Percentiles rank a stretch among this genome's conserved stretches.
These are phyloP conservation scores for Fusarium sp. DNA, from an alignment of 2,329 filamentous ascomycete species.

Conservation along the genomic window DNA sequence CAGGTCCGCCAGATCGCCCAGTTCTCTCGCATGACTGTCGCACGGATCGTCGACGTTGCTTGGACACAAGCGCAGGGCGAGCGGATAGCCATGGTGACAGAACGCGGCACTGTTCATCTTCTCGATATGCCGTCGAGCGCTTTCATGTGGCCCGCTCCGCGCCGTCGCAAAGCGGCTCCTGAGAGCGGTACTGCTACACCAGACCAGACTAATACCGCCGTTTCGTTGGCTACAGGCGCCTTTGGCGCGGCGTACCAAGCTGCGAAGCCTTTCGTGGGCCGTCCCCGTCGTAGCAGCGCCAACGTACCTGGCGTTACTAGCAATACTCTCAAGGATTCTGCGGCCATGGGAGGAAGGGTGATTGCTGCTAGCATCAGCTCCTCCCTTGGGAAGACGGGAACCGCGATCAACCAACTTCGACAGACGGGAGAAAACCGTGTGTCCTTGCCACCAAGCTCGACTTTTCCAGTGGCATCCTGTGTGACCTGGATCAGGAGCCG, in stretches of 20 bases:
- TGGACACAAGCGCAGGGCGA: slow-evolving; percentile 89
- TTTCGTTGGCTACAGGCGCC: slow-evolving; percentile 78
- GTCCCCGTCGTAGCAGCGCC: slow-evolving; percentile 65
- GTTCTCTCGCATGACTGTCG: slow-evolving; percentile 91
- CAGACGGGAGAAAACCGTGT: slow-evolving; percentile 82
- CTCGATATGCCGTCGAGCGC: slow-evolving; percentile 86
- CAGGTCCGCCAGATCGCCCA: slow-evolving; percentile 86
- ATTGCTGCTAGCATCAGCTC: slow-evolving; percentile 80
- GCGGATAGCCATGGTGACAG: slow-evolving; percentile 88
- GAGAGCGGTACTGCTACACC: slow-evolving; percentile 61
- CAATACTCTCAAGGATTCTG: slow-evolving; percentile 67
- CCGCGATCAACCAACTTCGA: slow-evolving; percentile 75
- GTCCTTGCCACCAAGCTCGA: slow-evolving; percentile 70
- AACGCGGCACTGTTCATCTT: slow-evolving; percentile 94
- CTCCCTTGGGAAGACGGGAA: slow-evolving; percentile 80
- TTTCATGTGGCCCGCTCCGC: slow-evolving; percentile 87
- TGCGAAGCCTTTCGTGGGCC: slow-evolving; percentile 69
- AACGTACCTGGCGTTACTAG: slow-evolving; percentile 52
- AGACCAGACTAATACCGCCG: slow-evolving; percentile 65
- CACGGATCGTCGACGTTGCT: slow-evolving; percentile 88
- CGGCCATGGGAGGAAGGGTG: slow-evolving; percentile 77
- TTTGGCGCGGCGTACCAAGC: slow-evolving; percentile 78
- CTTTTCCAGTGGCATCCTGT: slow-evolving; percentile 68
- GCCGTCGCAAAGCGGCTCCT: slow-evolving; percentile 60
- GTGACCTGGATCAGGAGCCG: slow-evolving; percentile 74